Evolutionary conservation across 495 filamentous ascomycete species (phyloP).

Genomic region (Aspergillus mulundensis): DNA sequence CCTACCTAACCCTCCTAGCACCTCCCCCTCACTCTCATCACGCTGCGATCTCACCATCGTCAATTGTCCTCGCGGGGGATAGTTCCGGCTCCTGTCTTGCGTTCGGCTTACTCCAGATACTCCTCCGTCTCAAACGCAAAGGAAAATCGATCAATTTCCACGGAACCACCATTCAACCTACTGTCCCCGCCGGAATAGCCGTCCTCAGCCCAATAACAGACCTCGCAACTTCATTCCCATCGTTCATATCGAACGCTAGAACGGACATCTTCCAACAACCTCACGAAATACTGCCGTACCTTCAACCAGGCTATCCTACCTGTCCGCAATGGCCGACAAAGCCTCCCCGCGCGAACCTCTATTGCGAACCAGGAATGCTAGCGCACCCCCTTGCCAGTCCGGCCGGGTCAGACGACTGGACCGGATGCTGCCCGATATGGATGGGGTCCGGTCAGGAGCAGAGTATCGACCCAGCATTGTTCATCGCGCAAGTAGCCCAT

Average conservation of each 20-base stretch:
- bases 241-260: background rate
- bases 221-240: background rate
- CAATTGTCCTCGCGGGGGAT: conserved; percentile 6
- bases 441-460: conserved; percentile 3
- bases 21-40: conserved; percentile 1
- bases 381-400: conserved; percentile 9
- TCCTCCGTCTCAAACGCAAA: conserved; percentile 4
- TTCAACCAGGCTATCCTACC: conserved; percentile 3
- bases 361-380: conserved; percentile 4
- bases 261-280: background rate
- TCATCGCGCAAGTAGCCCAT: background rate
- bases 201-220: conserved; percentile 5
- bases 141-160: background rate
- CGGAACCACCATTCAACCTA: background rate
- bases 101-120: conserved; percentile 1
- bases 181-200: conserved; percentile 2
- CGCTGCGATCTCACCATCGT: background rate
- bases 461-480: background rate
- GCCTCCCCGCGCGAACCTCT: conserved; percentile 2
- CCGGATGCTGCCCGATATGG: conserved; percentile 5
- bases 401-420: conserved; percentile 3
- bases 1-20: conserved; percentile 6
- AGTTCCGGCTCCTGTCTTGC: conserved; percentile 10
- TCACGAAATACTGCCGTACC: background rate
- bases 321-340: background rate